These are phyloP conservation scores for Tetracladium setigerum DNA, from an alignment of 495 filamentous ascomycete genomes.

Conservation along the genomic window DNA sequence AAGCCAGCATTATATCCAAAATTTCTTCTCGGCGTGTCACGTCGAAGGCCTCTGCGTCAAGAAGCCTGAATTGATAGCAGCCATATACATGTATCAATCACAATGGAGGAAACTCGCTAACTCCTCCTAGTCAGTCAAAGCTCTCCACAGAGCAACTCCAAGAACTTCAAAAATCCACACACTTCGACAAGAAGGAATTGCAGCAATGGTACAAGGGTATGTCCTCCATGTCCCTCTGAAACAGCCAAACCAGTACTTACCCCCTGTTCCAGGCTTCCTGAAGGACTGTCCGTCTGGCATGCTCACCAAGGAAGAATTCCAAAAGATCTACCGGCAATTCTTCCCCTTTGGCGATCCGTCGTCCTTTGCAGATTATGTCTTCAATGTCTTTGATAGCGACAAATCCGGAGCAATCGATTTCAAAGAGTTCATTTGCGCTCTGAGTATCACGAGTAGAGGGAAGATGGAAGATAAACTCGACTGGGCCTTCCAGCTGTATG, in stretches of 20 bases:
- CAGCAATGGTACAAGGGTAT: conserved; percentile 99
- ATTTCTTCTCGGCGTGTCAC: not conserved
- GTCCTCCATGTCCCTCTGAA: conserved; percentile 12
- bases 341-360: conserved; percentile 97
- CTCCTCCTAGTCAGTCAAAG: conserved; percentile 67
- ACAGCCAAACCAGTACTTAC: not conserved
- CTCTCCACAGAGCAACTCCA: conserved; percentile 89
- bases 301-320: conserved; percentile 95
- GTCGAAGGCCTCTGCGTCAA: not conserved
- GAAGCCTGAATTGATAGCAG: conserved; percentile 6
- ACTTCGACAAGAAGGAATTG: conserved; percentile 99
- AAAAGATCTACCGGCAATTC: conserved; percentile 99
- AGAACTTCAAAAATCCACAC: conserved; percentile 90
- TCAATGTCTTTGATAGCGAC: conserved; percentile 97
- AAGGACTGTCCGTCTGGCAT: conserved; percentile 97
- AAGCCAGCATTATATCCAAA: not conserved
- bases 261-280: conserved; percentile 64
- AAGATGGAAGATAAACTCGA: conserved; percentile 99
- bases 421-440: conserved; percentile 98
- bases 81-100: conserved; percentile 4
- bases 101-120: conserved; percentile 1
- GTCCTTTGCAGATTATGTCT: conserved; percentile 96
- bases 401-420: conserved; percentile 97
- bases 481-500: conserved; percentile 99
- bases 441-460: conserved; percentile 92